Percentiles rank a stretch among this genome's conserved stretches.
These are phyloP conservation scores for Yamagishiella unicocca DNA, from an alignment of 139 green algal genomes.

Conservation along the genomic window DNA sequence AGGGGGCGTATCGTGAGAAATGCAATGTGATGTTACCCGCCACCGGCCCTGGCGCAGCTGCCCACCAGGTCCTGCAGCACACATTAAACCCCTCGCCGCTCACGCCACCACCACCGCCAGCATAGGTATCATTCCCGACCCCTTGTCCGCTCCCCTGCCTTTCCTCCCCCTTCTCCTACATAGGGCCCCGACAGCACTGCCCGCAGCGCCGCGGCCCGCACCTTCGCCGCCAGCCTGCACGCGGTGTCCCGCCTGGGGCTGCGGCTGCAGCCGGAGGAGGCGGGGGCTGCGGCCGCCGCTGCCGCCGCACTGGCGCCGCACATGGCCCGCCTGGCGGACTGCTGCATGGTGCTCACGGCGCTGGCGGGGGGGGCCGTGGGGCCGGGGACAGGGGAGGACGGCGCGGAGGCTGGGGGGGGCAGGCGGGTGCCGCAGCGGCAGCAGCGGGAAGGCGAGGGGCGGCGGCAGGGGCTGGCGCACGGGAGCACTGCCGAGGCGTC, in stretches of 20 bases:
- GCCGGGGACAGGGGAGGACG: neutral
- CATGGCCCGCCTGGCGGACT: conserved; percentile 1
- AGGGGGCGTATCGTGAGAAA: too few relatives aligned
- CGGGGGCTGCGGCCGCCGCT: neutral
- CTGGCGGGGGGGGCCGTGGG: neutral
- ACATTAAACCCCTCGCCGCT: too few relatives aligned
- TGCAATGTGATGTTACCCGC: too few relatives aligned
- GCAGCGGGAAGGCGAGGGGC: neutral
- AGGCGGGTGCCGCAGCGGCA: neutral
- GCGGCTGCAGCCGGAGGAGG: neutral
- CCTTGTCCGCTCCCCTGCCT: too few relatives aligned
- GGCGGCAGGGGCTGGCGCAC: neutral
- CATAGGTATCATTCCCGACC: too few relatives aligned
- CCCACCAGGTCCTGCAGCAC: too few relatives aligned
- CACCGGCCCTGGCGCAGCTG: too few relatives aligned
- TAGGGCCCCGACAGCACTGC: too few relatives aligned
- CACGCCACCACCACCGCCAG: too few relatives aligned
- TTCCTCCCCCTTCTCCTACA: too few relatives aligned
- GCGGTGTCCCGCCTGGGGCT: neutral
- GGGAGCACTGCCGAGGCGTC: neutral
- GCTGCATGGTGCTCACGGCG: conserved; percentile 7
- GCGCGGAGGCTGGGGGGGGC: neutral
- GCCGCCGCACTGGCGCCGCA: neutral
- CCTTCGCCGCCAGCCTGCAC: conserved; percentile 16
- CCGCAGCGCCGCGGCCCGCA: neutral